Base-by-base conservation (phyloP, 2,329 filamentous ascomycete species). In the Sporothrix globosa region DNA sequence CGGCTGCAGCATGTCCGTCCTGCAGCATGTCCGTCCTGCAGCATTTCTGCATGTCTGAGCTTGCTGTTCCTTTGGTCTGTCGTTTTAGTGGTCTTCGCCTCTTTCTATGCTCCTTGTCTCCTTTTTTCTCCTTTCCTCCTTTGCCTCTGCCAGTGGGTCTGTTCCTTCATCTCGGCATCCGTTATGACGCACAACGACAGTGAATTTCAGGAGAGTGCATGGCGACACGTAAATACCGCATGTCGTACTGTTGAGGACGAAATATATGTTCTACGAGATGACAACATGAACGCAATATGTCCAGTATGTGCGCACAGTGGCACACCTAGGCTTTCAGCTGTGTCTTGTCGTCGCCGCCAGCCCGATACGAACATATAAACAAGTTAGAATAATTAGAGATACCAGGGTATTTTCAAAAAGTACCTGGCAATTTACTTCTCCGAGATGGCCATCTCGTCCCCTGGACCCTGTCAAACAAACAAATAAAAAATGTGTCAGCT, bases 191-290 rank as follows among this genome's bases (percentile, higher is more conserved):
- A 30, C 6, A 30, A 9, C 30, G 39, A 30, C 30, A 39, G 54
- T 17, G 30, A 58, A 21, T 13, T 41, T 58, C 54, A 58, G 54
- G 54, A 58, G 30, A 58, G 17, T 58, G 54, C 54, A 58, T 58
- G 17, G 6, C 14, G 30, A 30, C 54, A 58, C 14, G 30, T 19
- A n/a, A 58, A 58, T 39, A n/a, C 54, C 30, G 30, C 17, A 44
- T 46, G 13, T 14, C 11, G 10, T n/a, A n/a, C n/a, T 46, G 44
- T 13, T 4, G 44, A 46, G 44, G 11, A 46, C 44, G 10, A 46
- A 13, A 46, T 13, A n/a, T n/a, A n/a, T n/a, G n/a, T n/a, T n/a
- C n/a, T n/a, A n/a, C n/a, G n/a, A n/a, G n/a, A n/a, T n/a, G n/a
- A 14, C 44, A 11, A 44, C 41, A 9, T 2, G 10, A 44, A 44